Evolutionary conservation across 371 early-diverging fungal species (phyloP), one percentile per base, ranked within the genome.

Genomic region (Mucor lusitanicus): DNA sequence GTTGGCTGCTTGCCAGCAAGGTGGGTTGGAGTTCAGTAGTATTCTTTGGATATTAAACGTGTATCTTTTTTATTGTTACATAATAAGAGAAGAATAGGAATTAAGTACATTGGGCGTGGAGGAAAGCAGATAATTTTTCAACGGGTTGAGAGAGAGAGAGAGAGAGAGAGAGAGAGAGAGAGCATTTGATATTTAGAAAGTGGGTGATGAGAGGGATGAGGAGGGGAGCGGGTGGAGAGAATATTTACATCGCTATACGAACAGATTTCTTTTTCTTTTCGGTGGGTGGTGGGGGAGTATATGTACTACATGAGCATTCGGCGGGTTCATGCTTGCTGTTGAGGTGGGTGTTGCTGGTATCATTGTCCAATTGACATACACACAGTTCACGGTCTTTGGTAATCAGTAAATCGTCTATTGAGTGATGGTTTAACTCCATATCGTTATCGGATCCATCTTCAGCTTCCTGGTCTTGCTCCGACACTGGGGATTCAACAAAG

Each of bases 191-290:
- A 50, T 50, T 50, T 50, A 12, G 50, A 25, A 50, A 13, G 30
- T 30, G 2, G 37, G 19, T 44, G 44, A 44, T n/a, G 44, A 19
- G 0, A 15, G 19, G 53, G 13, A 30, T 17, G 13, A 19, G 30
- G 3, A 17, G 2, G 6, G 17, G 37, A 15, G 5, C 9, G 32
- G 32, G 2, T n/a, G n/a, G 27, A 23, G 23, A 25, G 19, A n/a
- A 59, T 70, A 70, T 67, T 71, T 72, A 72, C 72, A 72, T 57
- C n/a, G 62, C 61, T 50, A 73, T 73, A 28, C 69, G 61, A 54
- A 73, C 73, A 44, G 73, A 68, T 63, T 73, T 73, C 39, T 67
- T 67, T 40, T 67, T 67, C 60, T 71, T 71, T 57, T 59, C 64
- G 59, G 40, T 48, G 21, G 59, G 54, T 32, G 59, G 62, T 33